phyloP scores from a whole-genome alignment of 2,329 filamentous ascomycete species.

The Cyanodermella asteris region DNA sequence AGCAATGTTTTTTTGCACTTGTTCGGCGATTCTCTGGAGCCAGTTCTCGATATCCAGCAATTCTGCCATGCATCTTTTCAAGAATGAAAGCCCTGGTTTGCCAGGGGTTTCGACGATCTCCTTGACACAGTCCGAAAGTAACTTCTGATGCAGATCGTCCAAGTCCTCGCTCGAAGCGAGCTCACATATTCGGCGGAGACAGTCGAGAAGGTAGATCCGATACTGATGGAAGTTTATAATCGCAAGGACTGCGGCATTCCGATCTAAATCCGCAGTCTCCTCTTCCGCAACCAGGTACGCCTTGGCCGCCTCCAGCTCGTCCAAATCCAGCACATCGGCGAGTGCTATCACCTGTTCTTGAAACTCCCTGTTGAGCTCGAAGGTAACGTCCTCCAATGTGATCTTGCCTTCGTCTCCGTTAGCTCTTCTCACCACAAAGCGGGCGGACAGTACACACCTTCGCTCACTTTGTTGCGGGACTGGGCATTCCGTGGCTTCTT shows the following conservation, averaged over 20 bases:
- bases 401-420: constrained; percentile 44
- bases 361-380: constrained; percentile 68
- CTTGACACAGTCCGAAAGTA: no score
- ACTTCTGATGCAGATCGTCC: no score
- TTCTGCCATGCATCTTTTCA: constrained; percentile 50
- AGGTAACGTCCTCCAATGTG: constrained; percentile 48
- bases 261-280: constrained; percentile 45
- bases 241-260: constrained; percentile 53
- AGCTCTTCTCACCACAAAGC: no score
- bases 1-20: constrained; percentile 50
- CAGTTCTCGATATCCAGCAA: constrained; percentile 60
- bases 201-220: constrained; percentile 63
- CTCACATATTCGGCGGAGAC: constrained; percentile 57
- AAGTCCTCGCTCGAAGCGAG: no score
- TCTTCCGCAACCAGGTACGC: constrained; percentile 54
- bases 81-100: no score
- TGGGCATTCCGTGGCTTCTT: constrained; percentile 52
- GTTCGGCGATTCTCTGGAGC: constrained; percentile 55
- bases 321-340: constrained; percentile 71
- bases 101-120: no score
- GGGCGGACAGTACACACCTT: constrained; percentile 28
- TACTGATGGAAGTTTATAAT: constrained; percentile 77
- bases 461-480: constrained; percentile 49
- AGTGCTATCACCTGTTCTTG: constrained; percentile 61
- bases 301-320: constrained; percentile 65